Base-by-base conservation (phyloP, 2,329 filamentous ascomycete genomes). In the Eurotiales sp. region DNA sequence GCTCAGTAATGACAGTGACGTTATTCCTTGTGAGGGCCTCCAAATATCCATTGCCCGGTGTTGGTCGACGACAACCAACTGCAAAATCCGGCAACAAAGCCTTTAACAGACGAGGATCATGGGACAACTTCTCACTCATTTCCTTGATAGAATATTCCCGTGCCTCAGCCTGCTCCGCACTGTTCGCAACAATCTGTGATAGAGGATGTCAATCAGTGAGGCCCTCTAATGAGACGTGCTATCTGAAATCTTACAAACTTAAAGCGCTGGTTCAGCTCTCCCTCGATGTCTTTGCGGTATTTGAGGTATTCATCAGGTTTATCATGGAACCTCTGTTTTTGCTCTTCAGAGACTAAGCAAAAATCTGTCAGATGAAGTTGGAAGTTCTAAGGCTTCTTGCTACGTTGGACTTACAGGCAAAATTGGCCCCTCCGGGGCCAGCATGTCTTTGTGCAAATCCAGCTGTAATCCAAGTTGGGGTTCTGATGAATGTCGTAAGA, bases 1-100 rank as follows among this genome's bases (percentile, higher is more conserved):
- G 66, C 3, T 71, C 69, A 5, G 71, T 72, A 58, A 85, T 79
- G 53, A 81, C 78, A 3, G 78, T 73, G 1, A 85, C 81, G 51
- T 86, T 85, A 4, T 79, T 75, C 51, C 80, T 72, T 0, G 75
- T 74, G 15, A 87, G 70, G 0, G 83, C 82, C 61, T 87, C 84
- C 3, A 88, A 65, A 50, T 76, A 77, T 2, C 72, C 72, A 0
- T 70, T 66, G 1, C 72, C 74, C 0, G 73, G 74, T 4, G 46
- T 49, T 30, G 39, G 39, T 22, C 49, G 41, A 29, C 49, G 49
- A 40, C 49, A 51, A 15, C 49, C 49, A 12, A 51, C 41, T 17
- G 41, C 49, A 17, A 51, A 51, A 23, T 50, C 34, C 1, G 14
- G 37, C 29, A 23, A 46, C 23, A 4, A 46, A 21, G 27, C 55